These are phyloP conservation scores for Carex littledalei DNA, from an alignment of 176 grass and related monocot genomes.

Conservation along the genomic window DNA sequence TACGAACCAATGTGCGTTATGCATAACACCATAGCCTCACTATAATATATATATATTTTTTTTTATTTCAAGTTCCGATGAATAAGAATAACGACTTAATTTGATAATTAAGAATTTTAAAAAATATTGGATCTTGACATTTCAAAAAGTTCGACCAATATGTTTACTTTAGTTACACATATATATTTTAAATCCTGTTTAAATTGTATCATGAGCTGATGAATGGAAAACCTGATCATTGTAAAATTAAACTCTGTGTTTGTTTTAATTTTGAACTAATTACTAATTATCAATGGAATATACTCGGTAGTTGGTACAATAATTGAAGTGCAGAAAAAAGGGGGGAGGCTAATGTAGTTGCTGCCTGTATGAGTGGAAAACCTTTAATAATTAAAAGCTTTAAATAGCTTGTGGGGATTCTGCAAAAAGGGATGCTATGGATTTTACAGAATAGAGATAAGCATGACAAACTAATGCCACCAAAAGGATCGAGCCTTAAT, in stretches of 20 bases:
- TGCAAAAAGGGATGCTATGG: conserved; percentile 21
- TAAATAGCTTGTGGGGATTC: conserved; percentile 11
- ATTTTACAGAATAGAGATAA: conserved; percentile 13
- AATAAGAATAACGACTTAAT: background rate
- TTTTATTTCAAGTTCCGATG: background rate
- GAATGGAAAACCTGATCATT: background rate
- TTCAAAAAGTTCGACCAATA: background rate
- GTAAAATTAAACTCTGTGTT: background rate
- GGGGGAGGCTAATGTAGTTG: background rate
- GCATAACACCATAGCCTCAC: no score
- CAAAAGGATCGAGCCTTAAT: background rate
- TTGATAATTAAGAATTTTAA: background rate
- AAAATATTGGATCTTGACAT: background rate
- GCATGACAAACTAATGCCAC: background rate
- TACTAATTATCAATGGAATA: background rate
- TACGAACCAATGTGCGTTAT: no score
- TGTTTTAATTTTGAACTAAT: background rate
- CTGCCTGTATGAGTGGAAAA: conserved; percentile 12
- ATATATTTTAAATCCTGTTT: background rate
- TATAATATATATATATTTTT: background rate
- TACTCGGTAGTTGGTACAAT: conserved; percentile 6
- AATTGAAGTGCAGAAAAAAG: conserved; percentile 15
- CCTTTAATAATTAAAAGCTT: conserved; percentile 26
- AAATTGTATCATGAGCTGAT: background rate
- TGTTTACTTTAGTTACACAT: background rate